These are phyloP conservation scores for Cryptococcus amylolentus DNA, from an alignment of 1,284 basidiomycete genomes.

Conservation along the genomic window DNA sequence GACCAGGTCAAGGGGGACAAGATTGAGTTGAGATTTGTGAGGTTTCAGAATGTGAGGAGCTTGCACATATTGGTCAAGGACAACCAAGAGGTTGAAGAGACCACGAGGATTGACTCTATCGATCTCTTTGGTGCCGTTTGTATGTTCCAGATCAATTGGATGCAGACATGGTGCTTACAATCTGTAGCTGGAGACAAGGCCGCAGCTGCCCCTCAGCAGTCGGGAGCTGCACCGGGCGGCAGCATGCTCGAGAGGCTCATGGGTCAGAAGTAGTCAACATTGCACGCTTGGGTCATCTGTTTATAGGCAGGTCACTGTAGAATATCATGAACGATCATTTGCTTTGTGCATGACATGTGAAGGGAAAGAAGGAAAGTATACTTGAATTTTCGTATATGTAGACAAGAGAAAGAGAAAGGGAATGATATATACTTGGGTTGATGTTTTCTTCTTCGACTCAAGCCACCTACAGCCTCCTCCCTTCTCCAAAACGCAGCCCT, in stretches of 20 bases:
- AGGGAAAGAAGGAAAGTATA: too few species aligned
- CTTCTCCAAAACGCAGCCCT: too few species aligned
- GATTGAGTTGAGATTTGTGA: constrained; percentile 65
- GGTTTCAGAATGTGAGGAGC: constrained; percentile 72
- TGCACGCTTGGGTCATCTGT: neutral
- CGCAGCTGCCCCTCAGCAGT: neutral
- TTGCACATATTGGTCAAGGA: constrained; percentile 72
- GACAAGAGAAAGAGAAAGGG: too few species aligned
- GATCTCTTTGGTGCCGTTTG: constrained; percentile 61
- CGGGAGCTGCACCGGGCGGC: neutral
- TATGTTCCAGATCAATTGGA: constrained; percentile 8
- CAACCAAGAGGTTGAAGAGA: constrained; percentile 69
- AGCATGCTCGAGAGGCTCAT: constrained; percentile 11
- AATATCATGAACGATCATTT: too few species aligned
- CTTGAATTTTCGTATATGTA: too few species aligned
- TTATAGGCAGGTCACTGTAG: neutral
- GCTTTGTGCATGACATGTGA: neutral
- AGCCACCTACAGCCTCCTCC: too few species aligned
- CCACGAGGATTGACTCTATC: constrained; percentile 71
- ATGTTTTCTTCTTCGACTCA: too few species aligned
- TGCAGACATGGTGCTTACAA: neutral
- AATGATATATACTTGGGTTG: too few species aligned
- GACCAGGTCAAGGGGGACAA: constrained; percentile 56
- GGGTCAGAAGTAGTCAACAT: neutral
- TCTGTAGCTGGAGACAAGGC: neutral